Evolutionary conservation across 2,329 filamentous ascomycete species (phyloP).

Genomic region (Epichloe bromicola): DNA sequence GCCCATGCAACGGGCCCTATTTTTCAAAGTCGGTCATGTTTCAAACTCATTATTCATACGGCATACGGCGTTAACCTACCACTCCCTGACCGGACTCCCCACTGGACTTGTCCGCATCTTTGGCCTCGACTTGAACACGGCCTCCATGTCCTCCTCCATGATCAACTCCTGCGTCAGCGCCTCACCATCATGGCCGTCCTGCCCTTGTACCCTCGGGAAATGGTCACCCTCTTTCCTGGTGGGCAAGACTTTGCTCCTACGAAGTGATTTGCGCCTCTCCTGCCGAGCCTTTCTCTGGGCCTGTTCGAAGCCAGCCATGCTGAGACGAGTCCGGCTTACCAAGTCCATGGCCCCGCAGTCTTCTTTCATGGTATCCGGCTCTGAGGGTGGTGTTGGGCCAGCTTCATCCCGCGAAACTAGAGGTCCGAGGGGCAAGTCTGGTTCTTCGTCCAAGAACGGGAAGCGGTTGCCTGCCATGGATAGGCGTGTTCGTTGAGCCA

Average conservation of each 20-base stretch:
- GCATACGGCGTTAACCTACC: conserved; percentile 4
- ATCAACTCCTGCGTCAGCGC: conserved; percentile 58
- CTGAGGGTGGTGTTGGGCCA: background rate
- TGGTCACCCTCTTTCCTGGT: conserved; percentile 29
- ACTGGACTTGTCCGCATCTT: conserved; percentile 66
- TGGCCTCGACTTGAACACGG: conserved; percentile 74
- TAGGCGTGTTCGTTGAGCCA: conserved; percentile 67
- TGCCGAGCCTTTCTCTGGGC: conserved; percentile 47
- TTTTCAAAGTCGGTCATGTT: background rate
- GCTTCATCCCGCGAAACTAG: background rate
- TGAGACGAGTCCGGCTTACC: conserved; percentile 42
- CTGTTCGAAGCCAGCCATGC: conserved; percentile 50
- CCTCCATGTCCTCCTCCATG: conserved; percentile 60
- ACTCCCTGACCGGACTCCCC: conserved; percentile 31
- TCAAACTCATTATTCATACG: background rate
- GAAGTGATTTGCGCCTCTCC: conserved; percentile 38
- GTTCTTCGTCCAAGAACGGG: conserved; percentile 19
- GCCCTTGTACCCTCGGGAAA: conserved; percentile 37
- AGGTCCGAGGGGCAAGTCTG: conserved; percentile 11
- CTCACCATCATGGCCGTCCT: conserved; percentile 20
- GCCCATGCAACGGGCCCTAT: background rate
- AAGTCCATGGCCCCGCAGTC: conserved; percentile 30
- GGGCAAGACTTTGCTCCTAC: conserved; percentile 27
- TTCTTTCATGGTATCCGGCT: background rate
- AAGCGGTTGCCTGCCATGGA: conserved; percentile 57